Percentiles rank a stretch among this genome's conserved stretches.
Evolutionary conservation across 495 filamentous ascomycete species (phyloP).

Genomic region (Xylaria scruposa): DNA sequence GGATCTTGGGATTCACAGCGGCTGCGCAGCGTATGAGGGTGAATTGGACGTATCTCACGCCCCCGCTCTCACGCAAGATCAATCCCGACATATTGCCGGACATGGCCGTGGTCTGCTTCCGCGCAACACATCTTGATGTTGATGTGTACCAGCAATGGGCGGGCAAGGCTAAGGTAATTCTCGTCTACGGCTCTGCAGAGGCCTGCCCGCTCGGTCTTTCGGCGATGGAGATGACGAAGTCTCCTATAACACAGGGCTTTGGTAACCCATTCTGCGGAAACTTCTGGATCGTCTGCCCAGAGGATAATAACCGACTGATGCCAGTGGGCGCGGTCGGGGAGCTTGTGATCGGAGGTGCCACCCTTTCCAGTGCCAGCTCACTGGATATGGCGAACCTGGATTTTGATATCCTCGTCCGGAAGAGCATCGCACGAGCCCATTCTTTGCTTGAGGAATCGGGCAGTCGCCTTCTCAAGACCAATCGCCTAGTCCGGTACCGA

Average conservation of each 20-base stretch:
- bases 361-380: constrained; percentile 42
- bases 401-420: constrained; percentile 31
- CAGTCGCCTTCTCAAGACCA: constrained; percentile 47
- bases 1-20: constrained; percentile 43
- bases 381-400: constrained; percentile 33
- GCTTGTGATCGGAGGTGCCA: constrained; percentile 55
- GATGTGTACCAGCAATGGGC: constrained; percentile 52
- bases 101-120: constrained; percentile 53
- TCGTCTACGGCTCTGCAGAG: constrained; percentile 54
- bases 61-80: constrained; percentile 51
- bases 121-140: constrained; percentile 49
- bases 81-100: constrained; percentile 45
- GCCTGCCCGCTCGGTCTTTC: constrained; percentile 54
- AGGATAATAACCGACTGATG: constrained; percentile 54
- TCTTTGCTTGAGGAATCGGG: constrained; percentile 37
- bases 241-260: constrained; percentile 47
- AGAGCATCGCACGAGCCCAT: constrained; percentile 28
- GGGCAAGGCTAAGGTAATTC: constrained; percentile 50
- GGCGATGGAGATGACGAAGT: constrained; percentile 47
- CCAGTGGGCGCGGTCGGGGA: constrained; percentile 57
- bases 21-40: constrained; percentile 55
- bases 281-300: constrained; percentile 55
- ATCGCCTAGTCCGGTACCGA: constrained; percentile 52
- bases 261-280: constrained; percentile 51
- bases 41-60: constrained; percentile 58